Conservation (phyloP, 805 yeast genomes). For the Candida loeiensis region DNA sequence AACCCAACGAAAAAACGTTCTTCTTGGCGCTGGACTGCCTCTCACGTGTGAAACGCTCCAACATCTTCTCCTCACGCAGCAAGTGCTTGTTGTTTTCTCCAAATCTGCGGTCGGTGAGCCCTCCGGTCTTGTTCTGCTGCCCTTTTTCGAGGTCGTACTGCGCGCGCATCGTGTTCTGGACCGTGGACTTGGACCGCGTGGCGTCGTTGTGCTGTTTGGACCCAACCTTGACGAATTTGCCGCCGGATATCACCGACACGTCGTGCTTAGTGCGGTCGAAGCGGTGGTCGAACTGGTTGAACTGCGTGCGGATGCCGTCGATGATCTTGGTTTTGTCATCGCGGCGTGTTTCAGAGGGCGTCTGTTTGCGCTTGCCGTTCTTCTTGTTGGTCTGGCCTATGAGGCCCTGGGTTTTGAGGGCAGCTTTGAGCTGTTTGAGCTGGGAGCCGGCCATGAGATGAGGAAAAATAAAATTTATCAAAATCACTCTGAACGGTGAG, state of each 20-base stretch:
- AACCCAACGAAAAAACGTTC: conserved; percentile 52
- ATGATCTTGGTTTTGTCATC: conserved; percentile 60
- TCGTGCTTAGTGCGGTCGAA: conserved; percentile 63
- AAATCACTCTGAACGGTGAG: not conserved
- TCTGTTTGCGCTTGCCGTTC: conserved; percentile 45
- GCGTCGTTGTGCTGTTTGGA: conserved; percentile 35
- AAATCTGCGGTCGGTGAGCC: conserved; percentile 79
- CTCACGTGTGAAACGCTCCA: conserved; percentile 90
- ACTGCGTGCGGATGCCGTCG: conserved; percentile 67
- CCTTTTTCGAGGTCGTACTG: conserved; percentile 64
- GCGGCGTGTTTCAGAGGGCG: conserved; percentile 63
- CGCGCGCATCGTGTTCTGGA: conserved; percentile 42
- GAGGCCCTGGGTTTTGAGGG: conserved; percentile 71
- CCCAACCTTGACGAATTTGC: conserved; percentile 43
- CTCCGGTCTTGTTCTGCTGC: conserved; percentile 72
- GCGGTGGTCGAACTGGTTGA: conserved; percentile 86
- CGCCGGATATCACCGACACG: conserved; percentile 37
- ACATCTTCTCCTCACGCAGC: conserved; percentile 90
- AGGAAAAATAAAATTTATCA: not conserved
- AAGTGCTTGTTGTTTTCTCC: conserved; percentile 75
- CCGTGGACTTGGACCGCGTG: conserved; percentile 31
- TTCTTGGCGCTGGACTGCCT: conserved; percentile 61
- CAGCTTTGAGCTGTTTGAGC: conserved; percentile 74
- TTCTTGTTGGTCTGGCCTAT: conserved; percentile 82
- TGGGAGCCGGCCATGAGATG: conserved; percentile 78